Conservation (phyloP, 2,329 filamentous ascomycete species). For the Alternaria incomplexa region DNA sequence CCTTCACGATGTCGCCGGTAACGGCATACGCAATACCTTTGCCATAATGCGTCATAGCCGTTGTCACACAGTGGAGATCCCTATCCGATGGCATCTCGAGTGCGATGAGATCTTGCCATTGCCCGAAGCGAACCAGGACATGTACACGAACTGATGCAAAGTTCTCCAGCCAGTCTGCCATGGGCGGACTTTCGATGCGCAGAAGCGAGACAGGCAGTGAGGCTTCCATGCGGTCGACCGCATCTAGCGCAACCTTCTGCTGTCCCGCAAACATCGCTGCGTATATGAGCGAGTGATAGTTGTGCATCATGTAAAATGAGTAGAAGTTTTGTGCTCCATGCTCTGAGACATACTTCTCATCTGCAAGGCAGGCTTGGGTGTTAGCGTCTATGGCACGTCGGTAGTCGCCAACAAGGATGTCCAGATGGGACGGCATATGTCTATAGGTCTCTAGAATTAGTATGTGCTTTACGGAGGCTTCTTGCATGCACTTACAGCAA, state of each 20-base stretch:
- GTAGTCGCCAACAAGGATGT: slow-evolving; percentile 76
- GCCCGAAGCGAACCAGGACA: slow-evolving; percentile 74
- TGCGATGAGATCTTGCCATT: slow-evolving; percentile 69
- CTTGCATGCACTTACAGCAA: slow-evolving; percentile 50
- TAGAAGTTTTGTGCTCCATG: slow-evolving; percentile 74
- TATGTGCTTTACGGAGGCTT: not conserved
- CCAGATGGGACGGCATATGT: slow-evolving; percentile 81
- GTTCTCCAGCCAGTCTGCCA: slow-evolving; percentile 78
- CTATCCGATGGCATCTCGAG: slow-evolving; percentile 64
- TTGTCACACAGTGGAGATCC: slow-evolving; percentile 71
- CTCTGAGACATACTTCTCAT: slow-evolving; percentile 68
- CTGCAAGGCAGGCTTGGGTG: slow-evolving; percentile 68
- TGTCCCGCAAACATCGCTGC: slow-evolving; percentile 79
- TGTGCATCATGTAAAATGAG: slow-evolving; percentile 75
- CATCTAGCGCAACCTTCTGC: slow-evolving; percentile 66
- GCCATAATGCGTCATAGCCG: slow-evolving; percentile 71
- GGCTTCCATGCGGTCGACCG: slow-evolving; percentile 64
- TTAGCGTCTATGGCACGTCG: slow-evolving; percentile 70
- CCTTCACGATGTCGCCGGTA: slow-evolving; percentile 60
- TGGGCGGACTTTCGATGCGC: slow-evolving; percentile 69
- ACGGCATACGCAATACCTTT: slow-evolving; percentile 71
- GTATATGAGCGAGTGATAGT: slow-evolving; percentile 78
- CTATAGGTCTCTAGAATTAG: not conserved
- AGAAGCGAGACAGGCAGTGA: slow-evolving; percentile 69
- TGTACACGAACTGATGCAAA: slow-evolving; percentile 73